Base-by-base conservation (phyloP, 202 grass and related monocot species). In the Setaria italica region DNA sequence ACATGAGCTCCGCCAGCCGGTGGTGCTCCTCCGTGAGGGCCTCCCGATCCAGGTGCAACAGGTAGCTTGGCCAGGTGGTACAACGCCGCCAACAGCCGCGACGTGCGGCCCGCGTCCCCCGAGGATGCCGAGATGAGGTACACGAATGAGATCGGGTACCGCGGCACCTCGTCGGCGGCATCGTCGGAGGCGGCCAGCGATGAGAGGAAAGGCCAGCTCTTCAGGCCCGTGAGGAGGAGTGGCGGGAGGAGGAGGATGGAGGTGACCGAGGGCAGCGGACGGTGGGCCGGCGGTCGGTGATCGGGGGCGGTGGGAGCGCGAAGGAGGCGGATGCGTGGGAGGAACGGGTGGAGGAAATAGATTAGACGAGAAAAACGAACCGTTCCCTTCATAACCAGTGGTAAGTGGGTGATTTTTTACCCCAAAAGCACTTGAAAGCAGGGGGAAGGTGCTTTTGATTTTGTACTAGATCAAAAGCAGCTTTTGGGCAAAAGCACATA, bases 1-100 rank as follows among this genome's bases (percentile, higher is more conserved):
- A 84, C 72, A 99, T 79, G 41, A 88, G 84, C 74, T 92, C 76
- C 72, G 88, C 83, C 32, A 99, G 88, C 33, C 70, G 88, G 17
- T 64, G 81, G 72, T 92, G 97, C 78, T 99, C 93, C 78, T 84
- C 76, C 0, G 92, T 84, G 51, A 90, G 78, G 3, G 93, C 93
- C 68, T 94, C 86, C 67, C 59, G 90, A 86, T 99, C 93, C 35
- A 99, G 91, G 88, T 99, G 97, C 68, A 99, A 43, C 30, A 99
- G 88, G 85, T 99, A 99, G 82, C 51, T 86, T 99, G 11, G 66
- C 92, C 13, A 93, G 97, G 93, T 96, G 97, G 93, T 99, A 99
- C 53, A 99, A 82, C 37, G 93, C 97, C 25, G 82, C 88, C 53
- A 99, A 85, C 48, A 92, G 81, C 66, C 97, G 74, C 84, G 85